Percentiles rank a stretch among this genome's conserved stretches.
phyloP scores from a whole-genome alignment of 768 basidiomycete genomes.

The Cystobasidium ongulense region DNA sequence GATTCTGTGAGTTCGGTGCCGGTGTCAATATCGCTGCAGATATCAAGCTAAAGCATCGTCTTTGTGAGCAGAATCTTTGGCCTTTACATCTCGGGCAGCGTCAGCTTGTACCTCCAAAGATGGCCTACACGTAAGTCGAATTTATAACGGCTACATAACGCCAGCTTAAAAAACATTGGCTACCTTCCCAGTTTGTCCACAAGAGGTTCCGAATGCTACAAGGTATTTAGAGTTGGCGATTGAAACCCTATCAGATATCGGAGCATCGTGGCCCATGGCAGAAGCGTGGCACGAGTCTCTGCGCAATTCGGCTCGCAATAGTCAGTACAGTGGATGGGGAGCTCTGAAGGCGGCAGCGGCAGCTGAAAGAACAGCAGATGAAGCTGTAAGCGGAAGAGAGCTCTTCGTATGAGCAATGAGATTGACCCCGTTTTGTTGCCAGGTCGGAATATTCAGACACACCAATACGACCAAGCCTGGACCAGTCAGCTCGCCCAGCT shows the following conservation, averaged over 20 bases:
- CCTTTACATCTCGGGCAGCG: conserved; percentile 8
- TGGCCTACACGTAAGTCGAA: neutral
- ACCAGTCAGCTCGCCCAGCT: neutral
- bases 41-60: too few species aligned
- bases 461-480: neutral
- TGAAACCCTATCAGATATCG: neutral
- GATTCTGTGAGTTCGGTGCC: conserved; percentile 5
- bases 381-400: neutral
- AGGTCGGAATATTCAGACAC: conserved; percentile 11
- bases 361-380: neutral
- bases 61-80: neutral
- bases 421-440: neutral
- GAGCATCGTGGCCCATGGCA: conserved; percentile 9
- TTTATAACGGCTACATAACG: neutral
- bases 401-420: neutral
- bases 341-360: conserved; percentile 2
- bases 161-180: neutral
- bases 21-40: neutral
- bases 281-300: conserved; percentile 9
- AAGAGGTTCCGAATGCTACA: neutral
- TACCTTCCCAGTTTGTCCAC: conserved; percentile 8
- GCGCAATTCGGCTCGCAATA: conserved; percentile 1
- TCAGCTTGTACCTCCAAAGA: neutral
- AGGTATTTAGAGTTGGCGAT: neutral
- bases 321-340: neutral